Evolutionary conservation across 768 basidiomycete genomes (phyloP).

Genomic region (Leucosporidium creatinivorum): DNA sequence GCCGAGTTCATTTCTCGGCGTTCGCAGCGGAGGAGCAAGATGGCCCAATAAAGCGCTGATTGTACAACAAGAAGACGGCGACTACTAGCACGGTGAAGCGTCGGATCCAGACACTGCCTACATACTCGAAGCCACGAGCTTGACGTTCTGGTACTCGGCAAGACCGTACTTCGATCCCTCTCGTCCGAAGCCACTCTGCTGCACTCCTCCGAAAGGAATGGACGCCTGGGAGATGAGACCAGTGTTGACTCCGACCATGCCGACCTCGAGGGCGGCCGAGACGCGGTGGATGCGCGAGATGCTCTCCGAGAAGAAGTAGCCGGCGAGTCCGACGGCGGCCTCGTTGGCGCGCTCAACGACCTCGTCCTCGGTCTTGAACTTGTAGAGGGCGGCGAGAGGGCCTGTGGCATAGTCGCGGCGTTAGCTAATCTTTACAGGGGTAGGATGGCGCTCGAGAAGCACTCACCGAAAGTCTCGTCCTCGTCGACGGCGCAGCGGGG

Average conservation of each 20-base stretch:
- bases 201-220: conserved; percentile 66
- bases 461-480: conserved; percentile 89
- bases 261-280: conserved; percentile 79
- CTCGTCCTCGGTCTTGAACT: conserved; percentile 89
- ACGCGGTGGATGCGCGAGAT: conserved; percentile 87
- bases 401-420: not conserved
- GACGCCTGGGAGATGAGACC: conserved; percentile 66
- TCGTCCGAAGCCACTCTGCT: conserved; percentile 74
- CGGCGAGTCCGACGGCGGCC: conserved; percentile 74
- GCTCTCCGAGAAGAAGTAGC: conserved; percentile 79
- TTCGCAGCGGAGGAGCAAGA: no score
- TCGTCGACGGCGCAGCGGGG: conserved; percentile 54
- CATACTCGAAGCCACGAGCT: conserved; percentile 2
- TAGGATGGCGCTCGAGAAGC: conserved; percentile 7
- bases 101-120: no score
- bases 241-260: conserved; percentile 52
- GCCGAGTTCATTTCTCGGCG: no score
- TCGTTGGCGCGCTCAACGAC: conserved; percentile 77
- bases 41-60: no score
- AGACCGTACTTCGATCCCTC: conserved; percentile 75
- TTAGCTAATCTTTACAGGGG: not conserved
- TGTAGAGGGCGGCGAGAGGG: conserved; percentile 68
- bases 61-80: no score
- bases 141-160: conserved; percentile 53
- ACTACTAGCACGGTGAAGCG: no score